A percentile compares a stretch with the other conserved stretches of the same genome.
Conservation (phyloP, 2,329 filamentous ascomycete genomes). For the Colletotrichum tropicale region DNA sequence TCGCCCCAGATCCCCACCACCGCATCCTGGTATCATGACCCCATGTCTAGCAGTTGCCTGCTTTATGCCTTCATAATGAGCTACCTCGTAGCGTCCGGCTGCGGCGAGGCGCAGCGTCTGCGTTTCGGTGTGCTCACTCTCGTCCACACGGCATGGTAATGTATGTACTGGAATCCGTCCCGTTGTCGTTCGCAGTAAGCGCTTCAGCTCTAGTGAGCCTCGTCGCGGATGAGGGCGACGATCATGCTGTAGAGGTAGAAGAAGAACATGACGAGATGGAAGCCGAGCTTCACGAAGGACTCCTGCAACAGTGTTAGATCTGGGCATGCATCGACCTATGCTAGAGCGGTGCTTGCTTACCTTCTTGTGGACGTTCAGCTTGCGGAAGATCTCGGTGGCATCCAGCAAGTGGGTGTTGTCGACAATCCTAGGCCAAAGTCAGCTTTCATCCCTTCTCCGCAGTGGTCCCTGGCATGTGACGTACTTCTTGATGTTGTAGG, state of each 20-base stretch:
- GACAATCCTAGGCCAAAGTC: constrained; percentile 71
- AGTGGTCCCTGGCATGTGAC: constrained; percentile 36
- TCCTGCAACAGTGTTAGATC: constrained; percentile 62
- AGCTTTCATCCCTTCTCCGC: neutral
- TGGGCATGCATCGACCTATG: neutral
- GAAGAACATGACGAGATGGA: constrained; percentile 99
- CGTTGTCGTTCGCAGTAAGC: constrained; percentile 10
- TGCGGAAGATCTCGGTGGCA: constrained; percentile 98
- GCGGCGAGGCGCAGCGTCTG: neutral
- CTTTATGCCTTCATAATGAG: constrained; percentile 7
- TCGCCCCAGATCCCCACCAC: neutral
- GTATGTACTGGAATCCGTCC: constrained; percentile 21
- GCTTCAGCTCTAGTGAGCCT: constrained; percentile 69
- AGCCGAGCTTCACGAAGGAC: constrained; percentile 98
- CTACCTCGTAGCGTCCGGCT: neutral
- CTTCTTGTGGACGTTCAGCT: constrained; percentile 99
- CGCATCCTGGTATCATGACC: constrained; percentile 21
- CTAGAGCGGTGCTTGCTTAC: constrained; percentile 46
- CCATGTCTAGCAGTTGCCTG: constrained; percentile 15
- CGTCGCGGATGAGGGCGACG: constrained; percentile 94
- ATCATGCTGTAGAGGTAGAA: constrained; percentile 99
- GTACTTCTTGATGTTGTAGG: constrained; percentile 98
- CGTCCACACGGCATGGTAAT: constrained; percentile 6
- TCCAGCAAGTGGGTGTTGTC: constrained; percentile 97
- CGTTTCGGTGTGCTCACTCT: neutral